Conservation (phyloP, 2,329 filamentous ascomycete genomes). For the Talaromyces pinophilus region DNA sequence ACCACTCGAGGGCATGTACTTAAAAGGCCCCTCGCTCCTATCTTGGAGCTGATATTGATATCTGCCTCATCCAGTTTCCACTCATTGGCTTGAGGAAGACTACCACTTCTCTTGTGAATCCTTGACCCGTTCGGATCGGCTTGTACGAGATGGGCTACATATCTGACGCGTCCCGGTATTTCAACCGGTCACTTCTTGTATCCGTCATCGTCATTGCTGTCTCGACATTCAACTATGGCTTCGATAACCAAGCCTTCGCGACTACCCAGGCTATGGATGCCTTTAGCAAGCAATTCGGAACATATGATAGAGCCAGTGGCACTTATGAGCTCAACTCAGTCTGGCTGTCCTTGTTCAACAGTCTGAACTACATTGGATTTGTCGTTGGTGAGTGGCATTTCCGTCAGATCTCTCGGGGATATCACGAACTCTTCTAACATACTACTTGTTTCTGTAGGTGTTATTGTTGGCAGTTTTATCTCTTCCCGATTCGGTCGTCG, state of each 20-base stretch:
- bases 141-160: not conserved
- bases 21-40: not conserved
- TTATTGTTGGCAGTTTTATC: conserved; percentile 5
- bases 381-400: not conserved
- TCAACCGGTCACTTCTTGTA: not conserved
- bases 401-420: not conserved
- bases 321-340: not conserved
- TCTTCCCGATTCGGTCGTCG: not conserved
- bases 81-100: not conserved
- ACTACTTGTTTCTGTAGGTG: not conserved
- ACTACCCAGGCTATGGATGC: not conserved
- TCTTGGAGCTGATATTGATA: not conserved
- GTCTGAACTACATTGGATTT: not conserved
- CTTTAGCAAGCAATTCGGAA: not conserved
- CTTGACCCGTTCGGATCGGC: too few relatives aligned
- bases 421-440: not conserved
- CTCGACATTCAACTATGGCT: not conserved
- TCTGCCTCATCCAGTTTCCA: not conserved
- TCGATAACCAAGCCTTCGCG: not conserved
- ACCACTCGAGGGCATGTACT: not conserved
- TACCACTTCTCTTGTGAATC: not conserved
- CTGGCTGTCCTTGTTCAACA: not conserved
- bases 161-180: not conserved
- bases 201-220: not conserved
- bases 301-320: not conserved